phyloP scores from a whole-genome alignment of 2,329 filamentous ascomycete genomes.

The Phialophora verrucosa region DNA sequence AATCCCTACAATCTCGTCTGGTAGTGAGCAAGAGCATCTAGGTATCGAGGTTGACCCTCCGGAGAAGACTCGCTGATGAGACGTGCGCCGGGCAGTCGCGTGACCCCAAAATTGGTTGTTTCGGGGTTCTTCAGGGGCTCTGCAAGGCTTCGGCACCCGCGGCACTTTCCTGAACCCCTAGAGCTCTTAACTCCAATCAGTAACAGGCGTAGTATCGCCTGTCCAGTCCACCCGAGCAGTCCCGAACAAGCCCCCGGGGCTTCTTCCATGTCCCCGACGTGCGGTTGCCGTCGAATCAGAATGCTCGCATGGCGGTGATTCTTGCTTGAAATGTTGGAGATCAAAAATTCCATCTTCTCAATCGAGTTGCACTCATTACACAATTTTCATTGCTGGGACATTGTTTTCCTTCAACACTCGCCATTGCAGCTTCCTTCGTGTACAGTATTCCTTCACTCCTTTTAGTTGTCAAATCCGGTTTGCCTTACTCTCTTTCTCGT shows the following conservation, averaged over 20 bases:
- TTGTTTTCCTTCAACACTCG: constrained; percentile 19
- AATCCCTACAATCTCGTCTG: too few species aligned
- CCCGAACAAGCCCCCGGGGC: constrained; percentile 14
- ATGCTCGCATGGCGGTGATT: constrained; percentile 15
- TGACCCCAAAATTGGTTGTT: background rate
- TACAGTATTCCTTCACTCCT: constrained; percentile 33
- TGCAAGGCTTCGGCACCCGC: constrained; percentile 11
- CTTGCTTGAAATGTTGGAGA: constrained; percentile 15
- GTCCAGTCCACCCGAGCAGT: constrained; percentile 10
- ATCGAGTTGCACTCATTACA: constrained; percentile 11
- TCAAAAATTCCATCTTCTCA: constrained; percentile 14
- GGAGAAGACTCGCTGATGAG: background rate
- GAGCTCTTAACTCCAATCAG: constrained; percentile 7
- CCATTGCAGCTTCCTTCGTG: constrained; percentile 25
- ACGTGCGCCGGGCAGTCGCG: background rate
- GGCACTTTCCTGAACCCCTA: constrained; percentile 4
- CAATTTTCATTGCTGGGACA: constrained; percentile 25
- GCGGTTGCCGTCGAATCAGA: constrained; percentile 10
- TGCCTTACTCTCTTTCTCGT: constrained; percentile 16
- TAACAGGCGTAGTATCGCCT: background rate
- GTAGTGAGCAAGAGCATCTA: background rate
- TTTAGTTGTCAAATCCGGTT: constrained; percentile 32
- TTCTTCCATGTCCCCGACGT: constrained; percentile 13
- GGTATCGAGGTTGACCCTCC: background rate
- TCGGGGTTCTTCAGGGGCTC: constrained; percentile 7